Base-by-base conservation (phyloP, 148 eudicot species). In the Cornus kousa region DNA sequence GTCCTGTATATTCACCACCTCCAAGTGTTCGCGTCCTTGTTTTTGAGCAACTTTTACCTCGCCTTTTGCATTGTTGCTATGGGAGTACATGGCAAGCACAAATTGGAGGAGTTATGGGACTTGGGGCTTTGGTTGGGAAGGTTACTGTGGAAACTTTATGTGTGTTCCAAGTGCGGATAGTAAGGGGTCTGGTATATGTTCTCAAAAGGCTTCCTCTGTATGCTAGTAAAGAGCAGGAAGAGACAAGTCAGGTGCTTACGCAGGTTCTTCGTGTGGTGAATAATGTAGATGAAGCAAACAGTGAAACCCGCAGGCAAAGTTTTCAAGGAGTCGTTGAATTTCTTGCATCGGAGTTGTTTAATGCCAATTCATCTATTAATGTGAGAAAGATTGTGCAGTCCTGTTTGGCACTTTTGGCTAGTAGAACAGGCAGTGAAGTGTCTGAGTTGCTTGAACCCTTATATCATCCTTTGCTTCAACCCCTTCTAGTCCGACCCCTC, bases 221-320 rank as follows among this genome's bases (percentile, higher is more conserved):
- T 90, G 97, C 99, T 77, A 87, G 87, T 70, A 95, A 88, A 81
- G 99, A 95, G 90, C 95, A 91, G 75, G 99, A 94, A 82, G 99
- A 96, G 86, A 92, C 99, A 24, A 94, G 95, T 59, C 99, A 96
- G 86, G 99, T 94, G 72, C 91, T 96, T 37, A 90, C 88, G 46
- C 99, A 96, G 83, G 93, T 96, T 77, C 91, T 96, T 75, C 98
- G 99, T 64, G 99, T 94, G 74, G 99, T 96, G 72, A 96, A 96
- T 88, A 96, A 96, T 83, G 97, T 94, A 60, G 99, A 96, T 83
- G 98, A 96, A 64, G 98, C 95, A 68, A 96, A 96, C 80, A 94
- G 91, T 77, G 99, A 96, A 87, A 92, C 95, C 32, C 95, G 98
- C 53, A 86, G 89, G 80, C 92, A 88, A 74, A 96, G 98, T 85